Evolutionary conservation across 2,329 filamentous ascomycete species (phyloP).

Genomic region (Coleophoma eucalyptorum): DNA sequence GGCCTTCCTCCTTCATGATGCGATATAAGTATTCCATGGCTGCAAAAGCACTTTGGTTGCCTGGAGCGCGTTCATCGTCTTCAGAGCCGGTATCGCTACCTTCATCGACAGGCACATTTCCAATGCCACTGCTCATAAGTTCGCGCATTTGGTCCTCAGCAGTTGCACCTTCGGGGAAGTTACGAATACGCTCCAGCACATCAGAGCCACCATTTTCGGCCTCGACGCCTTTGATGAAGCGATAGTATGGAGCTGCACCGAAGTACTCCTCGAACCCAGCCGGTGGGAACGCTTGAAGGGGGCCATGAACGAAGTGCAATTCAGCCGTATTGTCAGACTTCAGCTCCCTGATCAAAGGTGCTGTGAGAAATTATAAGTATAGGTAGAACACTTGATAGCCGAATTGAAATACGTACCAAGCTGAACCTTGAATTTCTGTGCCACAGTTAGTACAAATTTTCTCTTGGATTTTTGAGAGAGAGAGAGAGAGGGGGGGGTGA

Average conservation of each 20-base stretch:
- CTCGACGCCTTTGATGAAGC: slow-evolving; percentile 48
- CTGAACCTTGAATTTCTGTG: slow-evolving; percentile 52
- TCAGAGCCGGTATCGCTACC: slow-evolving; percentile 2
- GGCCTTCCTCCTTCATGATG: slow-evolving; percentile 40
- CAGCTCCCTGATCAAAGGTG: slow-evolving; percentile 45
- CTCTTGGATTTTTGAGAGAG: slow-evolving; percentile 8
- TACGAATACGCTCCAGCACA: slow-evolving; percentile 22
- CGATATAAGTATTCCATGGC: slow-evolving; percentile 32
- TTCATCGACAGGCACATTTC: slow-evolving; percentile 6
- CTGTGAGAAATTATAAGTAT: slow-evolving; percentile 23
- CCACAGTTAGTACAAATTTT: slow-evolving; percentile 8
- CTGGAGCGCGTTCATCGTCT: too few relatives aligned
- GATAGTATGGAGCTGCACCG: slow-evolving; percentile 49
- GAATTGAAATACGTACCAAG: slow-evolving; percentile 32
- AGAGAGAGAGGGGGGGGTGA: too few relatives aligned
- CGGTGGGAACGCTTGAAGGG: slow-evolving; percentile 44
- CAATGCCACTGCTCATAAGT: slow-evolving; percentile 13
- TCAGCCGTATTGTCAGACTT: slow-evolving; percentile 39
- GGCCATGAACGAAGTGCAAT: slow-evolving; percentile 50
- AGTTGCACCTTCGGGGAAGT: slow-evolving; percentile 21
- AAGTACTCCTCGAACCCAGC: slow-evolving; percentile 54
- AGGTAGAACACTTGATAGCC: neutral
- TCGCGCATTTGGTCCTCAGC: slow-evolving; percentile 24
- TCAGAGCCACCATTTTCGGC: slow-evolving; percentile 15
- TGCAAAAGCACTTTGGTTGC: slow-evolving; percentile 14